Percentiles rank a stretch among this genome's conserved stretches.
phyloP scores from a whole-genome alignment of 1,284 basidiomycete genomes.

The Naganishia sp. region DNA sequence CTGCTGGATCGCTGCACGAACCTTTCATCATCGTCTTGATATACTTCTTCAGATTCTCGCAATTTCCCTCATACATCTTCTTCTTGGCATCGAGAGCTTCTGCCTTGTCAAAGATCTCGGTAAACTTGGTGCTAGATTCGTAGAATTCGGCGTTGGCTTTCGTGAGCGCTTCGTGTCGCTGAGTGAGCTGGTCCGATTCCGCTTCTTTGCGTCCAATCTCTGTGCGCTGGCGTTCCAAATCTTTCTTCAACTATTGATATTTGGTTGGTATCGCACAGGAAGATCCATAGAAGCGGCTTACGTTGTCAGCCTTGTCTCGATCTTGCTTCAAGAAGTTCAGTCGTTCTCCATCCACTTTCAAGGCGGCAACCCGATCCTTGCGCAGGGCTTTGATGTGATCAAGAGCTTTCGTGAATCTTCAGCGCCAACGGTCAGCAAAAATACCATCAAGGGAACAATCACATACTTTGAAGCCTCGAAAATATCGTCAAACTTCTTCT shows the following conservation, averaged over 20 bases:
- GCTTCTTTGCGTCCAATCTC: constrained; percentile 22
- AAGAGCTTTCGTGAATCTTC: constrained; percentile 92
- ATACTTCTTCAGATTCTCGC: constrained; percentile 60
- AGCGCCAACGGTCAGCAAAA: background rate
- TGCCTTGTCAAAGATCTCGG: constrained; percentile 74
- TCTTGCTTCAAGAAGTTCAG: constrained; percentile 78
- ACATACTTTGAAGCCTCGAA: constrained; percentile 88
- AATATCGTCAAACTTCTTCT: constrained; percentile 99
- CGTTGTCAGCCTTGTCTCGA: constrained; percentile 78
- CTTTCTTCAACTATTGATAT: constrained; percentile 16
- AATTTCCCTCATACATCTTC: constrained; percentile 65
- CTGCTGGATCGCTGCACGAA: constrained; percentile 43
- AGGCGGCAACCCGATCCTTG: constrained; percentile 85
- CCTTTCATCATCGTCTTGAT: constrained; percentile 68
- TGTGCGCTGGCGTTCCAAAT: constrained; percentile 28
- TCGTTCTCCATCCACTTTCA: constrained; percentile 90
- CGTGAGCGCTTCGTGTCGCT: constrained; percentile 66
- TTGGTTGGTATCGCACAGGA: background rate
- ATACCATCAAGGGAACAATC: background rate
- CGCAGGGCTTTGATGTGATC: constrained; percentile 85
- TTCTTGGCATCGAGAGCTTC: constrained; percentile 69
- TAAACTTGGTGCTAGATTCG: constrained; percentile 79
- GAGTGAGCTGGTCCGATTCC: constrained; percentile 56
- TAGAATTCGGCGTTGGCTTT: constrained; percentile 78
- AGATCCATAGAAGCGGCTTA: constrained; percentile 33